Percentiles rank a stretch among this genome's conserved stretches.
Conservation (phyloP, 306 rosid species). For the Citrullus amarus region DNA sequence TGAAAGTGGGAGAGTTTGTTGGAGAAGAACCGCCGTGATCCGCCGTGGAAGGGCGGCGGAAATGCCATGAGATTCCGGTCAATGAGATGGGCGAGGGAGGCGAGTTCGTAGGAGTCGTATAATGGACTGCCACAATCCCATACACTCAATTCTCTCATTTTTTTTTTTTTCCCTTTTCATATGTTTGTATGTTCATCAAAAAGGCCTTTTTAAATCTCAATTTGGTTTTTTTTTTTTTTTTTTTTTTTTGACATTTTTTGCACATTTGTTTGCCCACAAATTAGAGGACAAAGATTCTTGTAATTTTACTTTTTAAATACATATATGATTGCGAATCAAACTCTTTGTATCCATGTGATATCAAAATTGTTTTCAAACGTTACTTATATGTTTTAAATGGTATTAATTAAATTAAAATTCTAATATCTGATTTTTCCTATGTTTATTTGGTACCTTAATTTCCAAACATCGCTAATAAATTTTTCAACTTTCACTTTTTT, state of each 20-base stretch:
- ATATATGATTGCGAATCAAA: not conserved
- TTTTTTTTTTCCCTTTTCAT: too few species aligned
- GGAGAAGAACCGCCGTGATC: slow-evolving; percentile 28
- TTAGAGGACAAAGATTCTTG: slow-evolving; percentile 1
- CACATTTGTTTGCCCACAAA: not conserved
- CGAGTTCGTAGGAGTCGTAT: slow-evolving; percentile 70
- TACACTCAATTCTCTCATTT: slow-evolving; percentile 12
- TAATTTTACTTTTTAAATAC: not conserved
- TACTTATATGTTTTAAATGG: not conserved
- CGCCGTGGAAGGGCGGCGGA: slow-evolving; percentile 24
- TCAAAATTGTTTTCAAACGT: not conserved
- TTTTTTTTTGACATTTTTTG: not conserved
- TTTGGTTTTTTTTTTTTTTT: not conserved
- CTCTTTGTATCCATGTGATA: not conserved
- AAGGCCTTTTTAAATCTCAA: not conserved
- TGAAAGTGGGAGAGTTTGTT: slow-evolving; percentile 7
- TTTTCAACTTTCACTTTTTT: too few species aligned
- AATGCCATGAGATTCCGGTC: slow-evolving; percentile 53
- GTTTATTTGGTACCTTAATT: too few species aligned
- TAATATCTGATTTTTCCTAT: too few species aligned
- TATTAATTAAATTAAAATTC: too few species aligned
- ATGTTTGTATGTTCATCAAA: too few species aligned
- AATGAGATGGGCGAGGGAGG: slow-evolving; percentile 39
- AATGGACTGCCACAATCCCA: slow-evolving; percentile 91
- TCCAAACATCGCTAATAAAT: too few species aligned